These are phyloP conservation scores for Epichloe aotearoae DNA, from an alignment of 2,329 filamentous ascomycete genomes.

Conservation along the genomic window DNA sequence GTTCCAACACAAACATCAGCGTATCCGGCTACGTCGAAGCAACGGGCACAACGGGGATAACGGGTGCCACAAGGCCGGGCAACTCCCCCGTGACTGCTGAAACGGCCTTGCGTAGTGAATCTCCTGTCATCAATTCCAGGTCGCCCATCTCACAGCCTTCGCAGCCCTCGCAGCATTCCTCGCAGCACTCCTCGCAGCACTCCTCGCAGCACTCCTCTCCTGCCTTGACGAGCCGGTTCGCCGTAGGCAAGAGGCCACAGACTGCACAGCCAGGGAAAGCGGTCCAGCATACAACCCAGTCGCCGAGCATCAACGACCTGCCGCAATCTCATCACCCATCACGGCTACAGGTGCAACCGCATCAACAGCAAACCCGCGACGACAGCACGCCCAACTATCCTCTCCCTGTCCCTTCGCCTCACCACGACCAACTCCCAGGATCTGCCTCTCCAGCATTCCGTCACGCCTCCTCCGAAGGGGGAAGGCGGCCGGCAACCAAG, in stretches of 20 bases:
- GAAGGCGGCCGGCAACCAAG: constrained; percentile 25
- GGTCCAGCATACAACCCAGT: constrained; percentile 4
- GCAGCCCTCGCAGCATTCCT: neutral
- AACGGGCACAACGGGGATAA: neutral
- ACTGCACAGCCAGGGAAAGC: constrained; percentile 11
- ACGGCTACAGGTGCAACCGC: constrained; percentile 8
- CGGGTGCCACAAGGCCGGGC: neutral
- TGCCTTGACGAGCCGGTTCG: constrained; percentile 29
- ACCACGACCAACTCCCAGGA: neutral
- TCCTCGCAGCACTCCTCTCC: constrained; percentile 19
- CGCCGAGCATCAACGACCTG: constrained; percentile 9
- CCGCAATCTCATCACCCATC: constrained; percentile 7
- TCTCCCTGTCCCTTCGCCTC: constrained; percentile 13
- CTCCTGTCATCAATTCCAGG: constrained; percentile 12
- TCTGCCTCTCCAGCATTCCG: constrained; percentile 6
- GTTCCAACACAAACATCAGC: constrained; percentile 18
- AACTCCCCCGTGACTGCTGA: constrained; percentile 2
- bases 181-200: neutral
- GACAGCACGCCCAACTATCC: constrained; percentile 11
- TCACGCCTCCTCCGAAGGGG: neutral
- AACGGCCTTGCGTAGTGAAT: constrained; percentile 2
- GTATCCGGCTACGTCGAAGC: constrained; percentile 5
- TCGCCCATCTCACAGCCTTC: constrained; percentile 22
- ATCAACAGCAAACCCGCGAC: constrained; percentile 13
- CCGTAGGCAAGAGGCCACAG: constrained; percentile 16